These are phyloP conservation scores for Pichia sp. DNA, from an alignment of 1,139 yeast species.

Conservation along the genomic window DNA sequence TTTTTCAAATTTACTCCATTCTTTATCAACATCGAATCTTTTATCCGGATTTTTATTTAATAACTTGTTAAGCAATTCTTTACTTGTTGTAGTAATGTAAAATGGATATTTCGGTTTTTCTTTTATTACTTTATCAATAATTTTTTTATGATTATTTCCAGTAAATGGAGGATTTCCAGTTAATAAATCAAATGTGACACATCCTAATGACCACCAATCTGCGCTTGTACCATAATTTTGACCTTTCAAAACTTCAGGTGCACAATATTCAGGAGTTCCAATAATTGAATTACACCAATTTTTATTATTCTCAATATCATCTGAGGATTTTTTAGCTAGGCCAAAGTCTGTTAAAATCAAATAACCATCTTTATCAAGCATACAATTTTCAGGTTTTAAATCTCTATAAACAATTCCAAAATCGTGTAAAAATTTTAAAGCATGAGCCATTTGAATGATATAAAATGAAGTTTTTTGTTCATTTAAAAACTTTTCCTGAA, in stretches of 20 bases:
- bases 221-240: conserved; percentile 81
- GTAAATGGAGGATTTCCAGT: conserved; percentile 95
- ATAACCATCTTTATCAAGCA: conserved; percentile 73
- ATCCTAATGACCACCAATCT: conserved; percentile 98
- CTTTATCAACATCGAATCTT: conserved; percentile 62
- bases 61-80: conserved; percentile 68
- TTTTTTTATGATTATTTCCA: conserved; percentile 78
- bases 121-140: conserved; percentile 74
- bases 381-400: conserved; percentile 88
- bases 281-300: conserved; percentile 62
- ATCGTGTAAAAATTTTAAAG: conserved; percentile 71
- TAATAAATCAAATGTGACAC: conserved; percentile 78
- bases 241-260: conserved; percentile 87
- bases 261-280: conserved; percentile 96
- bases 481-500: conserved; percentile 43
- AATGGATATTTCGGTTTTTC: conserved; percentile 73
- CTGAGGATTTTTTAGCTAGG: conserved; percentile 53
- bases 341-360: conserved; percentile 90
- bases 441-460: conserved; percentile 81
- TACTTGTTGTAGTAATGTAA: conserved; percentile 78
- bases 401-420: conserved; percentile 88
- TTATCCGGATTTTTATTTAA: conserved; percentile 70
- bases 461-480: conserved; percentile 79
- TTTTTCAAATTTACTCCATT: conserved; percentile 48
- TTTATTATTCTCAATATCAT: conserved; percentile 31